These are phyloP conservation scores for slime mould (Dictyostelium discoideum) DNA, from an alignment of 78 protist genomes.

Conservation along the genomic window DNA sequence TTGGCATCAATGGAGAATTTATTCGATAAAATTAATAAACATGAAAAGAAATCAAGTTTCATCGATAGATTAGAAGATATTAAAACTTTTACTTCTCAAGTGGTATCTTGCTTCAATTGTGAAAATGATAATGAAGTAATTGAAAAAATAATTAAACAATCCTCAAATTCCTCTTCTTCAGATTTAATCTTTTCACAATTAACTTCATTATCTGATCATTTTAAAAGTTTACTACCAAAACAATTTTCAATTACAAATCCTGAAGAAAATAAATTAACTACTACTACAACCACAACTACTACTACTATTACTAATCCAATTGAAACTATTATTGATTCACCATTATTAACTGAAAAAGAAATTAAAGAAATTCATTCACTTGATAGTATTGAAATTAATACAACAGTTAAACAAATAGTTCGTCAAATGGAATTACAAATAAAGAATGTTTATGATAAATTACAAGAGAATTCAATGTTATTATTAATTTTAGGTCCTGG, in stretches of 20 bases:
- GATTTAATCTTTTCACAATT: conserved; percentile 38
- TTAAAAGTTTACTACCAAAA: conserved; percentile 5
- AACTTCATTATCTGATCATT: conserved; percentile 9
- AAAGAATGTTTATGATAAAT: conserved; percentile 11
- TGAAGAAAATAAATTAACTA: neutral
- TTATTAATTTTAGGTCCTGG: conserved; percentile 56
- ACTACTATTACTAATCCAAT: neutral
- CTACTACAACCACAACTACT: neutral
- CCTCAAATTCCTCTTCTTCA: neutral
- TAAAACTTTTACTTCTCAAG: conserved; percentile 15
- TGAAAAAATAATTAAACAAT: conserved; percentile 19
- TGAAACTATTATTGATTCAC: neutral
- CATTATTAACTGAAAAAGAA: neutral
- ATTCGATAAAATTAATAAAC: conserved; percentile 8
- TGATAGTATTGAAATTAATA: conserved; percentile 16
- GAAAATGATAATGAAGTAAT: conserved; percentile 25
- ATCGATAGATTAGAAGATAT: conserved; percentile 49
- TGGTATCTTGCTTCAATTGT: conserved; percentile 28
- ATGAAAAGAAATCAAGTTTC: conserved; percentile 17
- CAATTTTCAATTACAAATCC: neutral
- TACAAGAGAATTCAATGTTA: conserved; percentile 34
- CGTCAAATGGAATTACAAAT: conserved; percentile 1
- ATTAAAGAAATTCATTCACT: neutral
- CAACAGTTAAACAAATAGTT: neutral
- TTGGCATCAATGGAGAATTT: conserved; percentile 2